Conservation (phyloP, 768 basidiomycete genomes). For the Cystobasidium tubakii region DNA sequence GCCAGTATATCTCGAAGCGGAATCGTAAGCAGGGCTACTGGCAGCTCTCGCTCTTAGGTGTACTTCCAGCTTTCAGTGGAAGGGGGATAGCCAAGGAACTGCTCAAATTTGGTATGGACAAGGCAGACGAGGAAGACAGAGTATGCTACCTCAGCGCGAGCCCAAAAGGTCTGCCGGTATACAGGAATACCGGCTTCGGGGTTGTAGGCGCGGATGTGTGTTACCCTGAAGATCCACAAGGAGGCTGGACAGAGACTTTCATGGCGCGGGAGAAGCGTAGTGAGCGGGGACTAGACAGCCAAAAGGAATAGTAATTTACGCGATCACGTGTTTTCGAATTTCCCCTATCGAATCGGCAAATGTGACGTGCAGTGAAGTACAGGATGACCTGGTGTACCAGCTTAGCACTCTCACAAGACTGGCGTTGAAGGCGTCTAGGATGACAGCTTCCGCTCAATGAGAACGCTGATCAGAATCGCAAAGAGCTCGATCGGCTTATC, state of each 20-base stretch:
- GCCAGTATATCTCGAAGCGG: neutral
- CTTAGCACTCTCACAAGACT: too few species aligned
- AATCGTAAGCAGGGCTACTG: neutral
- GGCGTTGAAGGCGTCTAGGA: too few species aligned
- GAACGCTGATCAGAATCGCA: too few species aligned
- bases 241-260: constrained; percentile 19
- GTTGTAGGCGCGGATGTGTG: constrained; percentile 1
- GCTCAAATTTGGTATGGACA: neutral
- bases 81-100: neutral
- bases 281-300: neutral
- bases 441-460: too few species aligned
- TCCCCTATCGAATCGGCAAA: too few species aligned
- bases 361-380: too few species aligned
- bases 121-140: constrained; percentile 3
- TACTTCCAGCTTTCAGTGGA: neutral
- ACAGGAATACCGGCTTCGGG: neutral
- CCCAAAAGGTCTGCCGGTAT: neutral
- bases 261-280: neutral
- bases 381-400: too few species aligned
- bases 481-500: neutral
- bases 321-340: neutral
- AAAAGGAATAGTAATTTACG: neutral
- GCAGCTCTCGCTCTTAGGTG: constrained; percentile 5
- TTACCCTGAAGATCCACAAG: constrained; percentile 17
- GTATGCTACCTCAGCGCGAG: constrained; percentile 16